Conservation (phyloP, 2,329 filamentous ascomycete species). For the Aspergillus tanneri region DNA sequence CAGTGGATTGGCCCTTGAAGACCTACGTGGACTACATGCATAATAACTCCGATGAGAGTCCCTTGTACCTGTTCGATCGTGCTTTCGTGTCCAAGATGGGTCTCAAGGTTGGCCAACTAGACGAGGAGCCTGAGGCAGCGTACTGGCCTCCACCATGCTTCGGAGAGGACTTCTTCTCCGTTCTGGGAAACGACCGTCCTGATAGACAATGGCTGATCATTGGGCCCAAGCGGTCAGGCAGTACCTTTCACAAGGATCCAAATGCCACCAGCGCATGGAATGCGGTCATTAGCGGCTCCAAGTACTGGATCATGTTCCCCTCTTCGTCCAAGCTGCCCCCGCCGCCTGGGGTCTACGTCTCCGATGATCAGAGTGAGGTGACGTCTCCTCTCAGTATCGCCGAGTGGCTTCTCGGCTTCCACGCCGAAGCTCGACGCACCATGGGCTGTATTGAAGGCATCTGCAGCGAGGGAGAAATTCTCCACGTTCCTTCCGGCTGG, state of each 20-base stretch:
- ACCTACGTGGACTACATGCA: slow-evolving; percentile 81
- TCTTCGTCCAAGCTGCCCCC: slow-evolving; percentile 60
- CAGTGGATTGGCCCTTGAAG: slow-evolving; percentile 85
- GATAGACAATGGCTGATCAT: slow-evolving; percentile 92
- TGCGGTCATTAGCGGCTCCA: slow-evolving; percentile 81
- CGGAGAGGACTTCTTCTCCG: slow-evolving; percentile 78
- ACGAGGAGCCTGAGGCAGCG: slow-evolving; percentile 48
- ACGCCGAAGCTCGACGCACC: slow-evolving; percentile 72
- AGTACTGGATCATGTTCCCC: slow-evolving; percentile 99
- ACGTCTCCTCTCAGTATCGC: slow-evolving; percentile 92
- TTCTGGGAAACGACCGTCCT: slow-evolving; percentile 74
- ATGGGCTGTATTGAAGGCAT: slow-evolving; percentile 82
- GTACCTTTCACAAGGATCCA: slow-evolving; percentile 87
- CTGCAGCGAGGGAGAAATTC: slow-evolving; percentile 77
- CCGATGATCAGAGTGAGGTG: slow-evolving; percentile 84
- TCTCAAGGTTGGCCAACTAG: slow-evolving; percentile 56
- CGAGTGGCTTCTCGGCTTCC: slow-evolving; percentile 93
- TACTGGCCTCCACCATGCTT: slow-evolving; percentile 86
- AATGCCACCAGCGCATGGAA: slow-evolving; percentile 82
- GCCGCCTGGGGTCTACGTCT: slow-evolving; percentile 88
- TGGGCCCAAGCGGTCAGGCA: slow-evolving; percentile 81
- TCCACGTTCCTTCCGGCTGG: slow-evolving; percentile 93
- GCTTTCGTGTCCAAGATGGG: slow-evolving; percentile 83
- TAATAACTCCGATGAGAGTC: slow-evolving; percentile 78
- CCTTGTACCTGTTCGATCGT: slow-evolving; percentile 88